These are phyloP conservation scores for Hymenoscyphus salicellus DNA, from an alignment of 2,329 filamentous ascomycete genomes.

Conservation along the genomic window DNA sequence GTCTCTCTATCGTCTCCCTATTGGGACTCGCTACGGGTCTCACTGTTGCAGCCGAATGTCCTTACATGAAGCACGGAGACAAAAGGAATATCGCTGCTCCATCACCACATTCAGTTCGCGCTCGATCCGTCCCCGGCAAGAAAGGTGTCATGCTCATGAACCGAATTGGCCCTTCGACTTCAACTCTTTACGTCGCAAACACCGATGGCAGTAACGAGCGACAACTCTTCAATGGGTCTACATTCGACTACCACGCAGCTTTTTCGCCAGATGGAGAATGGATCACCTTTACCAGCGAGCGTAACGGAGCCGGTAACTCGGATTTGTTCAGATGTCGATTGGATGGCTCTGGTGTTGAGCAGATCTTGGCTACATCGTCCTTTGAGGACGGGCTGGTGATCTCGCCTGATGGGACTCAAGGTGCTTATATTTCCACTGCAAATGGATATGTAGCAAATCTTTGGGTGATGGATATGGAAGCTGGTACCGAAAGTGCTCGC, in stretches of 20 bases:
- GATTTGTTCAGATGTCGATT: constrained; percentile 41
- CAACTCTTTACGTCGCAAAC: constrained; percentile 36
- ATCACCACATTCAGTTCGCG: no score
- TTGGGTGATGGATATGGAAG: constrained; percentile 39
- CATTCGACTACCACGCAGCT: constrained; percentile 41
- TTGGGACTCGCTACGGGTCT: no score
- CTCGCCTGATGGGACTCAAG: constrained; percentile 39
- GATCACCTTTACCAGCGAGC: constrained; percentile 40
- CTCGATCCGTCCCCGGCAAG: constrained; percentile 2
- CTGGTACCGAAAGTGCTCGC: constrained; percentile 29
- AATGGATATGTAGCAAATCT: constrained; percentile 40
- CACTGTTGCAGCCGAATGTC: no score
- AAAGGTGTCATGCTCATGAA: constrained; percentile 36
- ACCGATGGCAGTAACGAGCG: constrained; percentile 41
- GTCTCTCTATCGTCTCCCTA: no score
- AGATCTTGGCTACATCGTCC: constrained; percentile 36
- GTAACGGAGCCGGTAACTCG: constrained; percentile 40
- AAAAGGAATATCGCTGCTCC: no score
- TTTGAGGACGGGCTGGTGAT: constrained; percentile 40
- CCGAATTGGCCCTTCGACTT: constrained; percentile 37
- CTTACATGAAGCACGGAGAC: no score
- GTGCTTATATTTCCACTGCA: constrained; percentile 42
- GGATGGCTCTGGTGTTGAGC: constrained; percentile 39
- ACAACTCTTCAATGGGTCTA: constrained; percentile 33
- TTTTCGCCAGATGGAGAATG: constrained; percentile 4